phyloP scores from a whole-genome alignment of 176 grass and related monocot species.

The Canna indica region DNA sequence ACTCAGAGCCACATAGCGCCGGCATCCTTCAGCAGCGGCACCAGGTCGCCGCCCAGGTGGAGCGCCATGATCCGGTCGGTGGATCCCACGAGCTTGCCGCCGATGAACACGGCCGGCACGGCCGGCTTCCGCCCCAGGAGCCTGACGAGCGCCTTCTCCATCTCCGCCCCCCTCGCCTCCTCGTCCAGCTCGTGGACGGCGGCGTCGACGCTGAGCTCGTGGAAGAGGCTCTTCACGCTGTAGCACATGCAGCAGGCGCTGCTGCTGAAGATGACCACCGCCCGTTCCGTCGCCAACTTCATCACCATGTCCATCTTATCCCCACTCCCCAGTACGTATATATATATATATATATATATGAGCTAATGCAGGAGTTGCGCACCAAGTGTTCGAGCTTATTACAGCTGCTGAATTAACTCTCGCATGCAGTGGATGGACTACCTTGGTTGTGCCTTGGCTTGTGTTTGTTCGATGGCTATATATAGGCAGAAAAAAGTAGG shows the following conservation, averaged over 20 bases:
- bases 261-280: conserved; percentile 68
- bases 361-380: too few species aligned
- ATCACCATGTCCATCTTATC: conserved; percentile 37
- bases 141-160: conserved; percentile 27
- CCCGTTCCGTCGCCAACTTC: conserved; percentile 43
- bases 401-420: too few species aligned
- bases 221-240: conserved; percentile 39
- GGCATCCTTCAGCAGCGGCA: conserved; percentile 38
- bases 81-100: conserved; percentile 31
- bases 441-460: too few species aligned
- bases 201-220: conserved; percentile 33
- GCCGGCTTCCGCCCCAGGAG: conserved; percentile 14
- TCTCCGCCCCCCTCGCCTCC: conserved; percentile 24
- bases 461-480: too few species aligned
- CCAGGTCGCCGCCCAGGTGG: conserved; percentile 33
- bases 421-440: too few species aligned
- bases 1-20: conserved; percentile 36
- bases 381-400: too few species aligned
- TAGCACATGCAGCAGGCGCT: conserved; percentile 84
- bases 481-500: too few species aligned
- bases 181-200: conserved; percentile 34
- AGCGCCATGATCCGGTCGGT: conserved; percentile 39
- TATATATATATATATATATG: too few species aligned
- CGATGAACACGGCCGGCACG: conserved; percentile 47
- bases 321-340: too few species aligned